Conservation (phyloP, 2,329 filamentous ascomycete species). For the Teratosphaeria pseudoeucalypti region DNA sequence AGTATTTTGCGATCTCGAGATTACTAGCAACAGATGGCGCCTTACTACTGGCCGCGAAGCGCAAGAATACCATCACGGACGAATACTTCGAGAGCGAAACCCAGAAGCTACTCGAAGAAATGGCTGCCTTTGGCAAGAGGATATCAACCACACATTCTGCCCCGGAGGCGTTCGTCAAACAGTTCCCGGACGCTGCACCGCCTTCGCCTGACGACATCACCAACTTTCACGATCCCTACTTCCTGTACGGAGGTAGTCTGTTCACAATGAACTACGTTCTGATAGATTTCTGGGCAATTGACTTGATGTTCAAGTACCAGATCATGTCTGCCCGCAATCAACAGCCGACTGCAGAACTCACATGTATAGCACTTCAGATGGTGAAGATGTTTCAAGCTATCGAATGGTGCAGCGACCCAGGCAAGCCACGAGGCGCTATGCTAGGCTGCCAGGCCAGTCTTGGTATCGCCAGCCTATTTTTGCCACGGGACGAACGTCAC, state of each 20-base stretch:
- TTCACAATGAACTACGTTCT: conserved; percentile 65
- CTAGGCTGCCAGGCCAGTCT: conserved; percentile 66
- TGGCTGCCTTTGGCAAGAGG: conserved; percentile 32
- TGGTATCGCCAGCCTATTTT: conserved; percentile 64
- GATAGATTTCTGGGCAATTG: conserved; percentile 68
- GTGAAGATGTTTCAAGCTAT: conserved; percentile 74
- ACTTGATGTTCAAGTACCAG: conserved; percentile 72
- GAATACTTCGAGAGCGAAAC: conserved; percentile 57
- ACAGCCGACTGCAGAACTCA: conserved; percentile 44
- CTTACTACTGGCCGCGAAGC: conserved; percentile 60
- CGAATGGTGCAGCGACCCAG: conserved; percentile 54
- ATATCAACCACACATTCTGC: conserved; percentile 55
- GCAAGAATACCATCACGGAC: conserved; percentile 54
- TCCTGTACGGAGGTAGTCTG: conserved; percentile 59
- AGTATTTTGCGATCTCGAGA: conserved; percentile 55
- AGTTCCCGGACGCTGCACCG: conserved; percentile 47
- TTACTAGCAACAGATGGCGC: conserved; percentile 73
- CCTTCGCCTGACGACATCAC: conserved; percentile 52
- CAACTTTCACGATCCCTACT: conserved; percentile 58
- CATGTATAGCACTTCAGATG: conserved; percentile 54
- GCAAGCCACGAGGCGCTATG: conserved; percentile 55
- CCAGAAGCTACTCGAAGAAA: conserved; percentile 35
- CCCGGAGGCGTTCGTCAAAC: conserved; percentile 50
- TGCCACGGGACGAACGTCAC: conserved; percentile 65
- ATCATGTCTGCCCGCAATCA: conserved; percentile 48